Percentiles rank a stretch among this genome's conserved stretches.
Conservation (phyloP, 1,139 yeast species). For the Hyphopichia pseudoburtonii region DNA sequence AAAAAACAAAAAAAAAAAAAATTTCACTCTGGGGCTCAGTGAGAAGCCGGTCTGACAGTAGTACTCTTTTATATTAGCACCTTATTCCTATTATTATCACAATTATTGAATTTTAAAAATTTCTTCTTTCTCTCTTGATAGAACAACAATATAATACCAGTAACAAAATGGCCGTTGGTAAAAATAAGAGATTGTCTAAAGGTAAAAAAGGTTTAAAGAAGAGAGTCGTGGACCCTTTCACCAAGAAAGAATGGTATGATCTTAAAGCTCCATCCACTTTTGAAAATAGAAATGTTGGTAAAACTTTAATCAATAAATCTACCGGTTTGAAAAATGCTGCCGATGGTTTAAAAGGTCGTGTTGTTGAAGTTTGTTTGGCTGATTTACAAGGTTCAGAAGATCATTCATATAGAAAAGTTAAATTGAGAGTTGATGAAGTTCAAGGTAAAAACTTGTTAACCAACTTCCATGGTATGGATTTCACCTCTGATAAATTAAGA, state of each 20-base stretch:
- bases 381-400: conserved; percentile 55
- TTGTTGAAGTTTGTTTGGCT: conserved; percentile 49
- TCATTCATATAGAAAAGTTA: conserved; percentile 52
- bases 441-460: conserved; percentile 56
- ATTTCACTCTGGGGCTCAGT: no score
- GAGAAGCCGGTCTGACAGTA: no score
- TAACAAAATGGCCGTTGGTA: conserved; percentile 50
- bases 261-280: conserved; percentile 54
- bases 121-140: background rate
- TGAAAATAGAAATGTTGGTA: conserved; percentile 53
- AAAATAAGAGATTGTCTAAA: conserved; percentile 55
- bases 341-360: conserved; percentile 55
- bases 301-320: conserved; percentile 51
- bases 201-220: conserved; percentile 55
- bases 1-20: no score
- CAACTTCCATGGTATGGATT: conserved; percentile 54
- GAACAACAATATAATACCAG: background rate
- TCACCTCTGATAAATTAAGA: conserved; percentile 52
- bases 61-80: background rate
- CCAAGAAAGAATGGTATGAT: conserved; percentile 55
- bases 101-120: no score
- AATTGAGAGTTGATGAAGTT: conserved; percentile 55
- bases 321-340: conserved; percentile 55
- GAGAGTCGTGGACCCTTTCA: conserved; percentile 54
- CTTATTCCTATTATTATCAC: no score